Base-by-base conservation (phyloP, 2,329 filamentous ascomycete species). In the Talaromyces rugulosus region DNA sequence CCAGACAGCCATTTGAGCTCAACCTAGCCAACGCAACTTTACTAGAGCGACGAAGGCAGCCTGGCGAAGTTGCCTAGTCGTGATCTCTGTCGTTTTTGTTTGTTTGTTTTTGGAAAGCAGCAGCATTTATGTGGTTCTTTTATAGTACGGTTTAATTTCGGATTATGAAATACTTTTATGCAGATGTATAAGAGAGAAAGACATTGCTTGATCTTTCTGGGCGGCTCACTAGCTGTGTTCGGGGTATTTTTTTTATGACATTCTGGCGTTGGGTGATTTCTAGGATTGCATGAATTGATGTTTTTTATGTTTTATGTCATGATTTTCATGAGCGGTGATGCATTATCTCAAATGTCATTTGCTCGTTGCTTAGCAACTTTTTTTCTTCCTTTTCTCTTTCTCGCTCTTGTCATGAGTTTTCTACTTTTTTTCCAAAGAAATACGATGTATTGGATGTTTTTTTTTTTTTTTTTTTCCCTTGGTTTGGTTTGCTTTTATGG, bases 21-120 rank as follows among this genome's bases (percentile, higher is more conserved):
- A 97, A 87, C 71, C 80, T 99, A 42, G 92, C 96, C 66, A 95
- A 95, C 61, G 91, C 95, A 1, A 98, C 93, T 1, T 78, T 99
- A 58, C 81, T 99, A 4, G 93, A 93, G 34, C 86, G 93, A 68
- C 85, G 73, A 56, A 72, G 72, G 59, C 68, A 75, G 30, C 72
- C 73, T 18, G 69, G 63, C 14, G 40, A 58, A 23, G 57, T 52
- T 40, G 56, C 51, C 33, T 62, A 62, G 51, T 14, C 23, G 8
- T 7, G 2, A 12, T n/a, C 5, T 8, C 7, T 44, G 16, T 9
- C 5, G 5, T 4, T 47, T 27, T 12, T 6, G 11, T 47, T 11
- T 47, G 5, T 27, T 2, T 23, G 8, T n/a, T 40, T 12, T 33
- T 33, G 31, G 8, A 9, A 33, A 8, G 31, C 31, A 33, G 31